Conservation (phyloP, 352 stramenopile genomes). For the Phytophthora sansomeana region DNA sequence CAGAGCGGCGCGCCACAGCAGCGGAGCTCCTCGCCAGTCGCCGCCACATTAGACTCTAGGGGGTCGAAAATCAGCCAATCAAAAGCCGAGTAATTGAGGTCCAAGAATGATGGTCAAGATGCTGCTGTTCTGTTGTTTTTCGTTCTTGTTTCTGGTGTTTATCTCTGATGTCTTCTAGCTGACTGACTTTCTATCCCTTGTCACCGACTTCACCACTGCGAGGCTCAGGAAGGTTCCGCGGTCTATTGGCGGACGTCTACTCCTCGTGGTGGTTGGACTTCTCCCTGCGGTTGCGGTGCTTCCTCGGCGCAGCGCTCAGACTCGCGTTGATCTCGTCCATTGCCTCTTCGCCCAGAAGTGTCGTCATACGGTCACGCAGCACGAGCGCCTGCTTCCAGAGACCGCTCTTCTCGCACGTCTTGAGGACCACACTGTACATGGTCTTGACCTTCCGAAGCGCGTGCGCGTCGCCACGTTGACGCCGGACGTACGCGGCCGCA, state of each 20-base stretch:
- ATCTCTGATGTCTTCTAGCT: slow-evolving; percentile 10
- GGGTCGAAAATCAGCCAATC: slow-evolving; percentile 23
- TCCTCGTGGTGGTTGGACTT: slow-evolving; percentile 27
- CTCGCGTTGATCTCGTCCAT: slow-evolving; percentile 38
- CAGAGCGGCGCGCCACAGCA: not conserved
- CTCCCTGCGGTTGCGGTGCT: slow-evolving; percentile 30
- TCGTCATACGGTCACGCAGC: slow-evolving; percentile 55
- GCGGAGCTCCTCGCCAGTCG: slow-evolving; percentile 19
- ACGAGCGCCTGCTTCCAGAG: slow-evolving; percentile 69
- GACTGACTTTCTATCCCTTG: slow-evolving; percentile 18
- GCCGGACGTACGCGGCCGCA: slow-evolving; percentile 29
- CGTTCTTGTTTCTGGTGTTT: slow-evolving; percentile 8
- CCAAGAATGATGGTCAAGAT: not conserved
- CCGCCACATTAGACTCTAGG: slow-evolving; percentile 24
- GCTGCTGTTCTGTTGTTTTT: not conserved
- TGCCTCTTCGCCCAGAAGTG: slow-evolving; percentile 47
- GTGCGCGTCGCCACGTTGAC: slow-evolving; percentile 31
- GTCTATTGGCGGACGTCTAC: slow-evolving; percentile 25
- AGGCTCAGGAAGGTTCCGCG: not conserved
- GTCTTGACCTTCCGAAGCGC: slow-evolving; percentile 57
- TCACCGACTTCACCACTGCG: not conserved
- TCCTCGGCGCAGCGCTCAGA: slow-evolving; percentile 16
- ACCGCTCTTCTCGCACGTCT: slow-evolving; percentile 55
- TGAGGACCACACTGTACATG: slow-evolving; percentile 66
- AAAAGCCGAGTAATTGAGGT: not conserved